These are phyloP conservation scores for Croton setiger DNA, from an alignment of 441 rosid genomes.

Conservation along the genomic window DNA sequence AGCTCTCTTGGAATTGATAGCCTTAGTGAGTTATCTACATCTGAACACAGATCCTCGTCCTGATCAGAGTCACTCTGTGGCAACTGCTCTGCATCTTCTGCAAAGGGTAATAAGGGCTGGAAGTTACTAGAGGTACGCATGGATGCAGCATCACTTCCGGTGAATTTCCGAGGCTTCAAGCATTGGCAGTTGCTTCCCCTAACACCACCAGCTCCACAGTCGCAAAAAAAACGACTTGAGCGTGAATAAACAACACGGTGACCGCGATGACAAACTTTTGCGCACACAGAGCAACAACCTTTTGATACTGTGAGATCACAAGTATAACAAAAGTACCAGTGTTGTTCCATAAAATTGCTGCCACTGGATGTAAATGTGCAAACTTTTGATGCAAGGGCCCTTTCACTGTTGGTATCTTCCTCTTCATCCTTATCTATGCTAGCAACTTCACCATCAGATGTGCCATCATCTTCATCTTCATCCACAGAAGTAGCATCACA, in stretches of 20 bases:
- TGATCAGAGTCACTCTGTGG: constrained; percentile 94
- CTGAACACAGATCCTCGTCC: constrained; percentile 72
- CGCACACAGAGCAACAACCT: constrained; percentile 99
- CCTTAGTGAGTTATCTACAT: constrained; percentile 54
- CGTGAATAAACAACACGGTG: constrained; percentile 99
- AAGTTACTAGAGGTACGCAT: constrained; percentile 57
- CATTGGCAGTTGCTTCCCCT: constrained; percentile 99
- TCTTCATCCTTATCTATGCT: constrained; percentile 99
- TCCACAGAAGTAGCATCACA: constrained; percentile 98
- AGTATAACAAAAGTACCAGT: constrained; percentile 99
- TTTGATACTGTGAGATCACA: constrained; percentile 98
- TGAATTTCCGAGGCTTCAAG: constrained; percentile 95
- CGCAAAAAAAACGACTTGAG: constrained; percentile 97
- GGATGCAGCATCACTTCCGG: constrained; percentile 60
- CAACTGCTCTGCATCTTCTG: constrained; percentile 89
- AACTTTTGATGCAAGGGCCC: constrained; percentile 91
- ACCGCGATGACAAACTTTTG: constrained; percentile 99
- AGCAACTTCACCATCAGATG: constrained; percentile 99
- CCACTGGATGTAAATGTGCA: constrained; percentile 99
- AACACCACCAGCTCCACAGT: constrained; percentile 99
- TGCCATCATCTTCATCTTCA: constrained; percentile 99
- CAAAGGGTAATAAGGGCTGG: constrained; percentile 75
- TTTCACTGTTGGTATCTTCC: constrained; percentile 92
- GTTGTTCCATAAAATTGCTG: constrained; percentile 99
- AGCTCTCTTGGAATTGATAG: constrained; percentile 78